Evolutionary conservation across 1,139 yeast genomes (phyloP).

Genomic region (Pneumocystis canis): DNA sequence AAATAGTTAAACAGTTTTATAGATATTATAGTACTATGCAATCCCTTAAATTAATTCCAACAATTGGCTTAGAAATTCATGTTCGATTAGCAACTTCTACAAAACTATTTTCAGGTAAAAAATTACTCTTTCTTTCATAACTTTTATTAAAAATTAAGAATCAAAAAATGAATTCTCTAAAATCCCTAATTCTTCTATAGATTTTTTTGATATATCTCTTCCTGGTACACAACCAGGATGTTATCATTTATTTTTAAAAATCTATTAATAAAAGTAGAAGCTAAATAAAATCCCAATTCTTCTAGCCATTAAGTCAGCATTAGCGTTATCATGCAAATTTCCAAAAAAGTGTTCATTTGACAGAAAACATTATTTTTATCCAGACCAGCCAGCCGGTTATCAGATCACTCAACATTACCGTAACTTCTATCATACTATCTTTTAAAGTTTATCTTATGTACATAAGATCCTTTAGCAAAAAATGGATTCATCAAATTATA

Average conservation of each 20-base stretch:
- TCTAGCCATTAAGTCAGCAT: slow-evolving; percentile 58
- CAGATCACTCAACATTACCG: slow-evolving; percentile 78
- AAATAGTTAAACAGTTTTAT: background rate
- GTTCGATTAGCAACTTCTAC: slow-evolving; percentile 64
- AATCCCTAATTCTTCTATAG: slow-evolving; percentile 52
- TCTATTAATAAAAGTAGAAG: slow-evolving; percentile 6
- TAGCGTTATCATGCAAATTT: slow-evolving; percentile 51
- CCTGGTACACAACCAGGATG: slow-evolving; percentile 82
- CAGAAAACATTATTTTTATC: slow-evolving; percentile 88
- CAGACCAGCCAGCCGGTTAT: slow-evolving; percentile 92
- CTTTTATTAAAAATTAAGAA: slow-evolving; percentile 26
- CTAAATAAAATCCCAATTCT: slow-evolving; percentile 63
- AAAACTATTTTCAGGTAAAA: slow-evolving; percentile 55
- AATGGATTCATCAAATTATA: slow-evolving; percentile 32
- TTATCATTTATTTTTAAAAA: slow-evolving; percentile 5
- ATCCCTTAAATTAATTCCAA: background rate
- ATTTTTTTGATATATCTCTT: slow-evolving; percentile 69
- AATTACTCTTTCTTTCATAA: slow-evolving; percentile 26
- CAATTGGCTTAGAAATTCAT: slow-evolving; percentile 70
- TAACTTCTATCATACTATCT: slow-evolving; percentile 3
- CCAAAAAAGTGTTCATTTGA: slow-evolving; percentile 55
- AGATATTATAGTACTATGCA: background rate
- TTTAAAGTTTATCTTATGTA: background rate
- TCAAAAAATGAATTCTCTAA: slow-evolving; percentile 11
- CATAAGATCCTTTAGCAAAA: slow-evolving; percentile 50